These are phyloP conservation scores for Beta vulgaris DNA, from an alignment of 148 eudicot genomes.

Conservation along the genomic window DNA sequence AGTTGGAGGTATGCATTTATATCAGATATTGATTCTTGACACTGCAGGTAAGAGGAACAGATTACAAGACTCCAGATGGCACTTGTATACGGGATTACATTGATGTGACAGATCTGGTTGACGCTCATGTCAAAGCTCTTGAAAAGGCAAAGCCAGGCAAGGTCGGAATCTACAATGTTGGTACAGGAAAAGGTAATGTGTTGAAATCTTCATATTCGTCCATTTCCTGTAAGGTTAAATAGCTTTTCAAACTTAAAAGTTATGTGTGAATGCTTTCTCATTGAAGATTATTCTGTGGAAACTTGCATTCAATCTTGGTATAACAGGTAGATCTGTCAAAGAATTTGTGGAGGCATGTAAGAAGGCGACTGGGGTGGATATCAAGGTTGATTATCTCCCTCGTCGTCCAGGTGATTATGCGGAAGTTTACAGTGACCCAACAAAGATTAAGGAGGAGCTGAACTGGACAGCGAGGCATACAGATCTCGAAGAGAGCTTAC, in stretches of 20 bases:
- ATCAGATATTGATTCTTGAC: background rate
- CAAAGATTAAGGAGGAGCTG: conserved; percentile 62
- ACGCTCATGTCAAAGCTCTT: conserved; percentile 95
- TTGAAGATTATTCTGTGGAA: background rate
- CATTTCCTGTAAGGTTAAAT: background rate
- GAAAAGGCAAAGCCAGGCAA: conserved; percentile 72
- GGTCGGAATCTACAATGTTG: conserved; percentile 94
- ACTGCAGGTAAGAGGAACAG: conserved; percentile 77
- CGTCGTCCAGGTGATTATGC: conserved; percentile 87
- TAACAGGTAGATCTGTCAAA: conserved; percentile 72
- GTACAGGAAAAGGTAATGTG: conserved; percentile 79
- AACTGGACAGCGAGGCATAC: conserved; percentile 66
- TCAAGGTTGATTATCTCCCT: conserved; percentile 58
- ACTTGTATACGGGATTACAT: conserved; percentile 89
- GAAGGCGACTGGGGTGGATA: conserved; percentile 69
- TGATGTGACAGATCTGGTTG: conserved; percentile 93
- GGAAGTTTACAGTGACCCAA: conserved; percentile 79
- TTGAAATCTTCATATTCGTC: background rate
- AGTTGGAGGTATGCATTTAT: background rate
- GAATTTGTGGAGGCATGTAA: conserved; percentile 83
- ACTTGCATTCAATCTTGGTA: background rate
- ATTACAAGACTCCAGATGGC: conserved; percentile 83
- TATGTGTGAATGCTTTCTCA: background rate
- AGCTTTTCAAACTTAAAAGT: background rate
- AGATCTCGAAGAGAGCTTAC: conserved; percentile 61